Percentiles rank a stretch among this genome's conserved stretches.
phyloP scores from a whole-genome alignment of 352 stramenopile genomes.

The Globisporangium sylvaticum region DNA sequence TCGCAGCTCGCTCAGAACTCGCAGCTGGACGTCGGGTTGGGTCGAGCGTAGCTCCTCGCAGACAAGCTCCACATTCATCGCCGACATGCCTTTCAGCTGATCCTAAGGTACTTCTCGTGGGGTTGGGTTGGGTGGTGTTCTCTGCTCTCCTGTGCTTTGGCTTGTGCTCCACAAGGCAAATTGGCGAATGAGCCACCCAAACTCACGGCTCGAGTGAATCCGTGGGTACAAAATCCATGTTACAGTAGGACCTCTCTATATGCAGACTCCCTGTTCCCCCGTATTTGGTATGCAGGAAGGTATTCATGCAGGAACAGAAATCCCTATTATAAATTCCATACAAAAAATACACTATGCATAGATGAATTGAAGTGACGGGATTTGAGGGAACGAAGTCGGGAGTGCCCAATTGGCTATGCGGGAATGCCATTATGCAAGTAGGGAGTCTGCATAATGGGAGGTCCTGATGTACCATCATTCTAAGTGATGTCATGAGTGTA shows the following conservation, averaged over 20 bases:
- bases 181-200: not conserved
- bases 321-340: too few species aligned
- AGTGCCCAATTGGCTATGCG: too few species aligned
- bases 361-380: too few species aligned
- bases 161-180: not conserved
- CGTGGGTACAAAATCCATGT: not conserved
- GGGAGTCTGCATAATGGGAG: too few species aligned
- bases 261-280: too few species aligned
- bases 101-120: too few species aligned
- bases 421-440: too few species aligned
- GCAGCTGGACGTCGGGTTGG: not conserved
- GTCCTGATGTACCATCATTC: not conserved
- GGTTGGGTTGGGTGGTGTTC: not conserved
- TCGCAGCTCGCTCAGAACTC: not conserved
- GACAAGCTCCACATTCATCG: not conserved
- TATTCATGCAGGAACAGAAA: too few species aligned
- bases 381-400: too few species aligned
- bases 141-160: not conserved
- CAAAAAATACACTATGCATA: too few species aligned
- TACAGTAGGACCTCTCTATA: too few species aligned
- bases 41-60: not conserved
- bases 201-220: not conserved
- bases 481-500: not conserved
- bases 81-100: not conserved
- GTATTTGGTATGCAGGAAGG: too few species aligned